Evolutionary conservation across 2,329 filamentous ascomycete species (phyloP), one percentile per base, ranked within the genome.

Genomic region (Penicillium sp.): DNA sequence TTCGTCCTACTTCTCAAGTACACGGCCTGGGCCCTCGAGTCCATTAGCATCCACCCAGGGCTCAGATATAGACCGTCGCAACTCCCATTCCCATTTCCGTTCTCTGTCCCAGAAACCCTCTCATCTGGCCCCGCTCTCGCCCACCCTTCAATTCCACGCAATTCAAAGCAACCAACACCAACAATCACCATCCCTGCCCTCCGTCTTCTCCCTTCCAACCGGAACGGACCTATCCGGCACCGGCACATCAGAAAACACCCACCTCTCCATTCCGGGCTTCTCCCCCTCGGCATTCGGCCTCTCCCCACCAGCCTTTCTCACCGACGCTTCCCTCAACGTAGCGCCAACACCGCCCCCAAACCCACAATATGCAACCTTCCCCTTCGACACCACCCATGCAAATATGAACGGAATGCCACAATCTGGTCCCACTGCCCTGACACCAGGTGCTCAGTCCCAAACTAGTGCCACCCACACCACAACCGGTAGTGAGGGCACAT

Each of bases 401-500:
- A 56, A 56, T 9, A 29, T 56, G 16, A 56, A 52, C 12, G 55
- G 56, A 4, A 49, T 42, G 35, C 12, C 50, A 15, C 49, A 39
- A 16, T 18, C 38, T 1, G 55, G 52, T 10, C 56, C 60, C 4
- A 57, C 61, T 1, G 70, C 67, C 2, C 52, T 68, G 1, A 73
- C 71, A 0, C 70, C 71, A 63, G 79, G 68, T 68, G 79, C 62
- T 50, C 75, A 70, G 75, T 79, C 56, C 69, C 79, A 63, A 71
- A 65, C 57, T 56, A 71, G 68, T 58, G 72, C 62, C 58, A 71
- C 56, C 61, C 72, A 61, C 65, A 73, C 56, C 77, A 79, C 58
- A 79, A 78, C 57, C 9, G 58, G 62, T 4, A 62, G 63, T 31
- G 65, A 61, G 10, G 42, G 57, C 1, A 64, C 58, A 10, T 81